Base-by-base conservation (phyloP, 2,329 filamentous ascomycete species). In the Fonsecaea erecta region DNA sequence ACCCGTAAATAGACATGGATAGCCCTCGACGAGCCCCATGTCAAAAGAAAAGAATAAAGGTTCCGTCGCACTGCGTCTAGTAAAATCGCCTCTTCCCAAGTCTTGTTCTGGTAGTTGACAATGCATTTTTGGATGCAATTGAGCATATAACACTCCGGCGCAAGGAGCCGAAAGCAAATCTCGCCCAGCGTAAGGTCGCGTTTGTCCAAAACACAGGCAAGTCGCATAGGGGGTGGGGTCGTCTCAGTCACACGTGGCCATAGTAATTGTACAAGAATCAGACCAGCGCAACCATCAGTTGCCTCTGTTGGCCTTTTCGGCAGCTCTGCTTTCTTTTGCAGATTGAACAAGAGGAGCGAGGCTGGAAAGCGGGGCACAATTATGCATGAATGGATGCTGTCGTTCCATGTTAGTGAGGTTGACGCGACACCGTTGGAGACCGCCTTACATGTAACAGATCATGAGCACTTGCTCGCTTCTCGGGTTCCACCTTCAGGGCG, bases 381-480 rank as follows among this genome's bases (percentile, higher is more conserved):
- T 78, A 74, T 88, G 88, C 89, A 93, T 92, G 76, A 93, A 93
- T 14, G 90, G 88, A 74, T 93, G 90, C 90, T 93, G 72, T 8
- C 9, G 35, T 48, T 24, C 18, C 37, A 37, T 66, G 28, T 26
- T 30, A 71, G 34, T 62, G 18, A 43, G 3, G 16, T 12, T 8
- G 5, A 28, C 11, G 21, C 40, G n/a, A 26, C 16, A 21, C 35
- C 35, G 21, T 11, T 1, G 14, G 5, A 52, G 12, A 40, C 52
- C 67, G 14, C 83, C 90, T 81, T 85, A 98, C 95, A 81, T 91
- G 88, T 72, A 99, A 83, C 66, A 99, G 81, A 82, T 98, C 94
- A 79, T 97, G 92, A 37, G 95, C 95, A 75, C 92, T 97, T 43
- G 93, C 93, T 79, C 95, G 85, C 86, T 97, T 97, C 80, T 98